Evolutionary conservation across 2,329 filamentous ascomycete species (phyloP).

Genomic region (Phialophora tarda): DNA sequence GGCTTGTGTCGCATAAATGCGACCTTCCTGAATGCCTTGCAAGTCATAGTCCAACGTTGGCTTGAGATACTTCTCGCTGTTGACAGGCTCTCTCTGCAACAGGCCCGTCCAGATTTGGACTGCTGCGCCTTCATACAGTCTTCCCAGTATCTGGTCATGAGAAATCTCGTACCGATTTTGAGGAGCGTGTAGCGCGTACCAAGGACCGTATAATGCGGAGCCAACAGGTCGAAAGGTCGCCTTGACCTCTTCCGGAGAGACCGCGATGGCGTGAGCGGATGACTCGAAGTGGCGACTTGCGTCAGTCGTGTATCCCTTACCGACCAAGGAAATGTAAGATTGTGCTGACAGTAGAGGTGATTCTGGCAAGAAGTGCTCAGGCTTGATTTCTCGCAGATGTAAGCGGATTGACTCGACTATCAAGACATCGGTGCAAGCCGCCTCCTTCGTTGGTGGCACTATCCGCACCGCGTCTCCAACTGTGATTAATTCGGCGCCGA

Average conservation of each 20-base stretch:
- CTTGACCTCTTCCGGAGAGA: constrained; percentile 45
- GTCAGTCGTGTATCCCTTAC: constrained; percentile 55
- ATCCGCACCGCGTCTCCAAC: constrained; percentile 62
- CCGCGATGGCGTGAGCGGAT: constrained; percentile 21
- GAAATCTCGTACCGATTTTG: constrained; percentile 54
- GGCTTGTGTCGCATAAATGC: constrained; percentile 52
- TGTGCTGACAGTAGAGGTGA: constrained; percentile 54
- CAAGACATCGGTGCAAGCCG: constrained; percentile 57
- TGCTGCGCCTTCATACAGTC: constrained; percentile 59
- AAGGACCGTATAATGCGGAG: constrained; percentile 56
- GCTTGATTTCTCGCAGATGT: constrained; percentile 55
- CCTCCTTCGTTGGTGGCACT: constrained; percentile 42
- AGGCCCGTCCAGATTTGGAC: constrained; percentile 44
- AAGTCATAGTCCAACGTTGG: constrained; percentile 54
- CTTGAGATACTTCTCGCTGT: constrained; percentile 34
- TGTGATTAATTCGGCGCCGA: constrained; percentile 62
- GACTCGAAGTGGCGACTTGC: constrained; percentile 28
- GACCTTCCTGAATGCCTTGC: constrained; percentile 52
- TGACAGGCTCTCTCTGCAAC: constrained; percentile 45
- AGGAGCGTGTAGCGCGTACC: constrained; percentile 57
- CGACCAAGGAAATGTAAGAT: constrained; percentile 56
- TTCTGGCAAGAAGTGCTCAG: constrained; percentile 54
- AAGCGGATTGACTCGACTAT: constrained; percentile 60
- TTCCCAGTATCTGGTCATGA: constrained; percentile 59
- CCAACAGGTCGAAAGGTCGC: constrained; percentile 47